phyloP scores from a whole-genome alignment of 345 rosid genomes.

The Gossypium raimondii region DNA sequence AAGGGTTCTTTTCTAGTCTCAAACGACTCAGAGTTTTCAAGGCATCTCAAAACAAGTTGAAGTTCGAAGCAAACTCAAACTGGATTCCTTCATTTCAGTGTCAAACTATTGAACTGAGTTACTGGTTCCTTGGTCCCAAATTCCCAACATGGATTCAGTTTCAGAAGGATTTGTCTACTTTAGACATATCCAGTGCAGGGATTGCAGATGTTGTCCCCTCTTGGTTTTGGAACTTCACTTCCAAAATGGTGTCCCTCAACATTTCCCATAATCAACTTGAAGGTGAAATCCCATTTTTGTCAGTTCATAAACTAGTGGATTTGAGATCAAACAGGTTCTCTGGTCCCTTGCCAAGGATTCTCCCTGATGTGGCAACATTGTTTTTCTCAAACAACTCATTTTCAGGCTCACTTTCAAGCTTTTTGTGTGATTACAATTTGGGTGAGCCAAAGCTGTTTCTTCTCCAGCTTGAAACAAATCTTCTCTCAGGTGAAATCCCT shows the following conservation, averaged over 20 bases:
- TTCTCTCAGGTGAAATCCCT: background rate
- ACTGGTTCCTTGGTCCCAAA: background rate
- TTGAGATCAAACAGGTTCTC: slow-evolving; percentile 6
- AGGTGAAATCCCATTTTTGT: slow-evolving; percentile 3
- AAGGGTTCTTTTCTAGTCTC: background rate
- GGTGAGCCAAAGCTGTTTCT: background rate
- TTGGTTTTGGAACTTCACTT: slow-evolving; percentile 7
- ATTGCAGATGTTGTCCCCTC: slow-evolving; percentile 6
- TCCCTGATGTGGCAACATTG: slow-evolving; percentile 37
- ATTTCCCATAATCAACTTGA: slow-evolving; percentile 4
- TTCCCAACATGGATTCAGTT: slow-evolving; percentile 14
- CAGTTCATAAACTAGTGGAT: background rate
- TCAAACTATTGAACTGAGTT: background rate
- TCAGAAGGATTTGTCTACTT: background rate
- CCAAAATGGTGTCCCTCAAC: background rate
- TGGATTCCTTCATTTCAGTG: slow-evolving; percentile 9
- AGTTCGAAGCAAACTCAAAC: background rate
- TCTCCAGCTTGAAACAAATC: background rate
- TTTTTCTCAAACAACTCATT: background rate
- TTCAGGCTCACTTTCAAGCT: slow-evolving; percentile 21
- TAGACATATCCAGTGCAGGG: slow-evolving; percentile 13
- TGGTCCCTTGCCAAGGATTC: background rate
- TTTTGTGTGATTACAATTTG: background rate
- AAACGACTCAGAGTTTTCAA: background rate
- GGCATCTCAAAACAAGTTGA: slow-evolving; percentile 1